phyloP scores from a whole-genome alignment of 2,329 filamentous ascomycete species.

The Gnomoniopsis sp. region DNA sequence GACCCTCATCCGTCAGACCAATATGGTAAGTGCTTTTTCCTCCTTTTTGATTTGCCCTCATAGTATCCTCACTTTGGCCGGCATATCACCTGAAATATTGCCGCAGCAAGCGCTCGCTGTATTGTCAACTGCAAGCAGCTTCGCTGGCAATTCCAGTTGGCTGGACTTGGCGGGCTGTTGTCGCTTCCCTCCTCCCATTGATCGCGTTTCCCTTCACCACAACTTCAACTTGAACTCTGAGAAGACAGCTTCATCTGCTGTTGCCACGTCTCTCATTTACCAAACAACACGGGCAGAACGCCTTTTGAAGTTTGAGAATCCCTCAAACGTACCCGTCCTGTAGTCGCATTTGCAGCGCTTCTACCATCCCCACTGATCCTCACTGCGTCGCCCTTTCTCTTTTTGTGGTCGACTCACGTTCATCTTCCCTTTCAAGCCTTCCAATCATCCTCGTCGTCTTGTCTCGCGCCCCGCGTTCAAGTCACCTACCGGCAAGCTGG shows the following conservation, averaged over 20 bases:
- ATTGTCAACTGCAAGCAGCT: conserved; percentile 44
- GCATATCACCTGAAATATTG: neutral
- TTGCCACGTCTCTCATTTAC: neutral
- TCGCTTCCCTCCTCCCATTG: no score
- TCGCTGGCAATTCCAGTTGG: conserved; percentile 9
- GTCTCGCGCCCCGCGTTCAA: no score
- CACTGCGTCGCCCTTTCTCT: neutral
- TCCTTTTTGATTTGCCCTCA: neutral
- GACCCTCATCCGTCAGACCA: conserved; percentile 66
- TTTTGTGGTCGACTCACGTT: conserved; percentile 14
- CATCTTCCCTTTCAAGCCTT: conserved; percentile 52
- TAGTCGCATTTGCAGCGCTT: neutral
- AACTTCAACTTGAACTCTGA: neutral
- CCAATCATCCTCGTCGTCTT: conserved; percentile 43
- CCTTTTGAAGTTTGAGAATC: neutral
- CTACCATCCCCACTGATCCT: neutral
- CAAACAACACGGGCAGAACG: neutral
- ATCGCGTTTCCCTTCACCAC: no score
- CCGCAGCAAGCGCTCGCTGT: neutral
- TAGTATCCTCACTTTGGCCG: neutral
- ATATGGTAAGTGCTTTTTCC: conserved; percentile 38
- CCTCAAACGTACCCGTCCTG: neutral
- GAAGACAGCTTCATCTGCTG: no score
- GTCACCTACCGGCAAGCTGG: no score
- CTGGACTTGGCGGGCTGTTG: neutral